A percentile compares a stretch with the other conserved stretches of the same genome.
Conservation (phyloP, 768 basidiomycete species). For the Boletus eberwhitei region DNA sequence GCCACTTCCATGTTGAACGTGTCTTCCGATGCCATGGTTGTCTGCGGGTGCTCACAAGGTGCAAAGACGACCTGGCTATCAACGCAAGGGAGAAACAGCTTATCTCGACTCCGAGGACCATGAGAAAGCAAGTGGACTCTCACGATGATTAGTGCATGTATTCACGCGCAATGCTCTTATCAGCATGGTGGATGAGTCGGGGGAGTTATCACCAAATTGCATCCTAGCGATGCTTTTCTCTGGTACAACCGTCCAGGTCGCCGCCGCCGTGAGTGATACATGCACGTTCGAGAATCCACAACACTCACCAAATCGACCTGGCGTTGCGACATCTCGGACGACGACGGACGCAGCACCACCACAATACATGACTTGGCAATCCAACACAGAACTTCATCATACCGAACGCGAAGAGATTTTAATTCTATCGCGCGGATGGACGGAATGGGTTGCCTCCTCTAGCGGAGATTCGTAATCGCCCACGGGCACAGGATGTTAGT, state of each 20-base stretch:
- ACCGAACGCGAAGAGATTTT: neutral
- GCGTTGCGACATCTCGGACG: neutral
- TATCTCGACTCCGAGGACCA: too few species aligned
- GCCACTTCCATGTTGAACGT: conserved; percentile 19
- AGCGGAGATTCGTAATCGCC: too few species aligned
- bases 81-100: too few species aligned
- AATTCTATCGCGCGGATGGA: neutral
- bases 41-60: neutral
- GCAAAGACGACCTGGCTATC: neutral
- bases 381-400: neutral
- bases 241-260: neutral
- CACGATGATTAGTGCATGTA: too few species aligned
- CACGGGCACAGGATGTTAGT: too few species aligned
- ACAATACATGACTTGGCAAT: neutral
- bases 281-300: neutral
- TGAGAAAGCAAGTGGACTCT: too few species aligned
- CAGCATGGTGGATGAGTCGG: neutral
- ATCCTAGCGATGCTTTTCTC: neutral
- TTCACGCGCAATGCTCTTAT: too few species aligned
- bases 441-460: too few species aligned
- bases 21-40: conserved; percentile 13
- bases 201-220: neutral
- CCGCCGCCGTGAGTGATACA: neutral
- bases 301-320: neutral
- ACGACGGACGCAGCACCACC: neutral